Evolutionary conservation across 139 green algal genomes (phyloP), one percentile per base, ranked within the genome.

Genomic region (Micromonas pusilla): DNA sequence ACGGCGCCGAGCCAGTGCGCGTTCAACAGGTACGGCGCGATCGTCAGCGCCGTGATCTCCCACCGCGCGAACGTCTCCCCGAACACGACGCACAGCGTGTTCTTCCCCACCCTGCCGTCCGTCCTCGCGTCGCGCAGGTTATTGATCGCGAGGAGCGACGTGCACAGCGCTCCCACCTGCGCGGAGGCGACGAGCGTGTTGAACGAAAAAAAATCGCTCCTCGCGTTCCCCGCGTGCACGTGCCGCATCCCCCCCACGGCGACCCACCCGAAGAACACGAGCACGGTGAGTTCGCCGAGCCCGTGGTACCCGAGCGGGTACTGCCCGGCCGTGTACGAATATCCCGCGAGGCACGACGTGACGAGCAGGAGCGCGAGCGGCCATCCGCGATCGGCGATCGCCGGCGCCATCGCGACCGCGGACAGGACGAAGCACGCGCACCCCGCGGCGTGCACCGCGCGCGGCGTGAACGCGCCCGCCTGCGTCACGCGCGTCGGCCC

Each of bases 241-340:
- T 60, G 30, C 31, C 72, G n/a, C n/a, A n/a, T n/a, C n/a, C n/a
- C n/a, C n/a, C n/a, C n/a, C n/a, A n/a, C n/a, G n/a, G n/a, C n/a
- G n/a, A n/a, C n/a, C n/a, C n/a, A 25, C 28, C 79, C 79, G 36
- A 84, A 84, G 73, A 84, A 84, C 23, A 77, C 13, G 21, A 84
- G 31, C 52, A 84, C 79, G 16, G 72, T 70, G 20, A 84, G 2
- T 36, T 84, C 79, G 16, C 79, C 79, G 62, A 84, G 64, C n/a
- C 62, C 79, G 60, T 79, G 66, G 52, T 84, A 84, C 34, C 20
- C 79, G 16, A 80, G 66, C 16, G 79, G 79, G 72, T 76, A 80
- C 33, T 72, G 79, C 1, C 79, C 72, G 72, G 72, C 79, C 37
- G 79, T 84, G 73, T 84, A 84, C 6, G 70, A n/a, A 45, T 84